Base-by-base conservation (phyloP, 768 basidiomycete genomes). In the Neoboletus magnificus region DNA sequence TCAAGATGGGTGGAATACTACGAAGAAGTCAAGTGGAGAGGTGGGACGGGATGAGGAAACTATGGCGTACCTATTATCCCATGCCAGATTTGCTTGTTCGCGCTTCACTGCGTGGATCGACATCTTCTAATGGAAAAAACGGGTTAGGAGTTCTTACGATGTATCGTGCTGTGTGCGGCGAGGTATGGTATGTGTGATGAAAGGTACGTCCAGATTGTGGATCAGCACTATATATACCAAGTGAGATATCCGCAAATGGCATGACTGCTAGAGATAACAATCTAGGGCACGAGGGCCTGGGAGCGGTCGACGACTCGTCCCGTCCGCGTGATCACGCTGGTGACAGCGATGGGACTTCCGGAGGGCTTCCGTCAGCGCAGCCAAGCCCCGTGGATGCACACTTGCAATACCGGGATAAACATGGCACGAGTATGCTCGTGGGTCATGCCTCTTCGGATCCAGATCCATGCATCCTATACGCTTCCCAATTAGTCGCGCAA, bases 51-150 rank as follows among this genome's bases (percentile, higher is more conserved):
- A 37, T 16, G 43, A 23, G 20, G 27, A n/a, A 12, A 52, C 8
- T 1, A 48, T 6, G 22, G 33, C 66, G 36, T 58, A 82, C 84
- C 79, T 82, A 56, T 83, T 81, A 60, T 84, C 82, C 82, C 83
- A 85, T 48, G 79, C 79, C 4, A 84, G 74, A 65, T 85, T 81
- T 36, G 68, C 74, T 55, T 83, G 81, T 5, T 74, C 65, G 29
- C 81, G 78, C 58, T 77, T 78, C 55, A 85, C 73, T 43, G 77
- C 65, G 66, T 86, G 83, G 52, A 85, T 82, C 27, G 82, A 79
- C 77, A 74, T 74, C 25, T n/a, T n/a, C 9, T 48, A 23, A 18
- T 25, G 7, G 6, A 35, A 18, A 13, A 36, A 36, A 15, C 12
- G 35, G 3, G 23, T 48, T 23, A 25, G 33, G 7, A 13, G 7